phyloP scores from a whole-genome alignment of 352 stramenopile genomes.

The Phytopythium delawarense region DNA sequence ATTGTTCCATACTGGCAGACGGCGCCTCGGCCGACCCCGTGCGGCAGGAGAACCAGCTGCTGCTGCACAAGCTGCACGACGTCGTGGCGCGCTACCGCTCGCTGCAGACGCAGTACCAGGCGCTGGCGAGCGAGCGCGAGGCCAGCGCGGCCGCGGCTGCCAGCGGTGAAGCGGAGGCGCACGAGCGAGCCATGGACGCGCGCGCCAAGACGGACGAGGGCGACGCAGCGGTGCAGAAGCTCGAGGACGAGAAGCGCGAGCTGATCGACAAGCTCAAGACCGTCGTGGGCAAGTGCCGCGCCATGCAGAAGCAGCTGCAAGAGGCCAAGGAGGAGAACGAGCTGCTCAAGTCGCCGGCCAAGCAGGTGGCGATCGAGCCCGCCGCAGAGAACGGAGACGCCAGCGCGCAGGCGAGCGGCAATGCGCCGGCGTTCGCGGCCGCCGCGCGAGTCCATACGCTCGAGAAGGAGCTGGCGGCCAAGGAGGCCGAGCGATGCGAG shows the following conservation, averaged over 20 bases:
- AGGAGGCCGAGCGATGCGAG: conserved; percentile 46
- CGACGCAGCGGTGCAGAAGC: conserved; percentile 31
- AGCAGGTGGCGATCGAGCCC: conserved; percentile 10
- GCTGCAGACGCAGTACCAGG: conserved; percentile 48
- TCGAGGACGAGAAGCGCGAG: conserved; percentile 65
- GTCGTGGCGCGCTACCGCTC: conserved; percentile 47
- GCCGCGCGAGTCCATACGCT: conserved; percentile 22
- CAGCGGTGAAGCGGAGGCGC: background rate
- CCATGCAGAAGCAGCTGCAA: conserved; percentile 72
- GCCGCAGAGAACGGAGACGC: conserved; percentile 1
- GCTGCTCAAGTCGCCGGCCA: conserved; percentile 28
- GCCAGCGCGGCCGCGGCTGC: conserved; percentile 1
- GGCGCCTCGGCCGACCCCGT: conserved; percentile 23
- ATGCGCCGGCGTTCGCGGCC: conserved; percentile 10
- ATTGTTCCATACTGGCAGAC: background rate
- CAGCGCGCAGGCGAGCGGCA: conserved; percentile 1
- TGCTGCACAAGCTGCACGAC: conserved; percentile 54
- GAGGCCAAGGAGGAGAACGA: conserved; percentile 58
- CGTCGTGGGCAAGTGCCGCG: conserved; percentile 58
- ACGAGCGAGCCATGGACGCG: background rate
- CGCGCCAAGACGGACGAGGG: background rate
- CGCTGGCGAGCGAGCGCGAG: conserved; percentile 24
- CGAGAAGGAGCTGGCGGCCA: conserved; percentile 31
- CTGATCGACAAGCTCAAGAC: conserved; percentile 77
- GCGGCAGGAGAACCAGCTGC: conserved; percentile 52